Percentiles rank a stretch among this genome's conserved stretches.
phyloP scores from a whole-genome alignment of 345 rosid species.

The Populus davidiana region DNA sequence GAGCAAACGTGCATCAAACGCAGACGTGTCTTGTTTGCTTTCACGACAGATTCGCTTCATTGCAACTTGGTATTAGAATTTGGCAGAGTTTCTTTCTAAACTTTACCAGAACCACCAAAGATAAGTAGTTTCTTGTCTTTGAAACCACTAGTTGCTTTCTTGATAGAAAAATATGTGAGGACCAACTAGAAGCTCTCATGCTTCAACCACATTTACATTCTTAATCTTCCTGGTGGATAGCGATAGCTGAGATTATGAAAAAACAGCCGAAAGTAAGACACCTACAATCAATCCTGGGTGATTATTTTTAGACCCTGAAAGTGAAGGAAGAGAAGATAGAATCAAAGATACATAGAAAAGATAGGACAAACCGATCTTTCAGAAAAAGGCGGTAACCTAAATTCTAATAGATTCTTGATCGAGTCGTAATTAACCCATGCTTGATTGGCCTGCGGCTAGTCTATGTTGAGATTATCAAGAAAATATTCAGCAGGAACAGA shows the following conservation, averaged over 20 bases:
- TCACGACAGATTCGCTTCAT: slow-evolving; percentile 69
- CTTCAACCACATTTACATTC: slow-evolving; percentile 14
- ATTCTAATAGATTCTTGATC: slow-evolving; percentile 44
- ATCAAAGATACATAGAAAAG: slow-evolving; percentile 55
- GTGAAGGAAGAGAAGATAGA: slow-evolving; percentile 57
- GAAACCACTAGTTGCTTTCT: slow-evolving; percentile 2
- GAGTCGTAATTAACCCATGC: slow-evolving; percentile 93
- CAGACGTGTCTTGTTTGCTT: slow-evolving; percentile 42
- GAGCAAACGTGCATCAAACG: neutral
- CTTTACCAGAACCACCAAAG: slow-evolving; percentile 72
- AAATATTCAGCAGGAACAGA: slow-evolving; percentile 60
- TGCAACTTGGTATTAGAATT: slow-evolving; percentile 47
- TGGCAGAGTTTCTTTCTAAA: slow-evolving; percentile 59
- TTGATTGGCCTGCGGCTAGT: slow-evolving; percentile 48
- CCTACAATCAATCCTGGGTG: slow-evolving; percentile 31
- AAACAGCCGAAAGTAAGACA: slow-evolving; percentile 36
- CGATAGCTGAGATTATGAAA: slow-evolving; percentile 31
- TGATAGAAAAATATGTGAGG: slow-evolving; percentile 1
- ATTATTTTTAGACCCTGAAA: slow-evolving; percentile 37
- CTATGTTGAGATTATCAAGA: slow-evolving; percentile 26
- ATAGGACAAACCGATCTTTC: slow-evolving; percentile 54
- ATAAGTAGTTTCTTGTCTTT: neutral
- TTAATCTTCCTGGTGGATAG: slow-evolving; percentile 36
- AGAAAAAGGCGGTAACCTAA: slow-evolving; percentile 62
- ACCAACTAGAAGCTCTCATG: slow-evolving; percentile 5